Evolutionary conservation across 768 basidiomycete species (phyloP).

Genomic region (Amanita rimosa): DNA sequence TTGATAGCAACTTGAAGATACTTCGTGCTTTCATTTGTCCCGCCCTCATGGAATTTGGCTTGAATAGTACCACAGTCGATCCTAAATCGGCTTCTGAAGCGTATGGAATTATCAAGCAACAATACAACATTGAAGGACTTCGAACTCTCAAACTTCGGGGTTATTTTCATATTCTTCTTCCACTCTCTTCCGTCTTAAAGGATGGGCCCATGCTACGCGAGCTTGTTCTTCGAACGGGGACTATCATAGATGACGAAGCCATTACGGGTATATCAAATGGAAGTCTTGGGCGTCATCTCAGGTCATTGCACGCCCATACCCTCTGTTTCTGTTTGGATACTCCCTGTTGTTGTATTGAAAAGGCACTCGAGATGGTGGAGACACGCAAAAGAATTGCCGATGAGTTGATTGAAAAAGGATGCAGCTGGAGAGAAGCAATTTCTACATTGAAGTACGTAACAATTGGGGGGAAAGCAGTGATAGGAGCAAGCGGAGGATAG

Average conservation of each 20-base stretch:
- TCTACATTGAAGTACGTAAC: too few relatives aligned
- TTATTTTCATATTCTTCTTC: neutral
- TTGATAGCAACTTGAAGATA: neutral
- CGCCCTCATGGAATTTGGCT: neutral
- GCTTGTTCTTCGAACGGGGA: neutral
- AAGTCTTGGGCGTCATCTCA: neutral
- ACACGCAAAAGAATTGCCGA: neutral
- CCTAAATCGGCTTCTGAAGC: neutral
- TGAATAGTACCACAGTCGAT: neutral
- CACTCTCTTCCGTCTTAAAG: neutral
- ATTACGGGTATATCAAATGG: neutral
- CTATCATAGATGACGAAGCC: neutral
- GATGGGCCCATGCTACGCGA: neutral
- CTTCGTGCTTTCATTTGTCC: neutral
- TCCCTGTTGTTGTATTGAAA: neutral
- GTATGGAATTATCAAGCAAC: neutral
- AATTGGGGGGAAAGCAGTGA: too few relatives aligned
- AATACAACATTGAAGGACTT: neutral
- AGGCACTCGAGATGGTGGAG: neutral
- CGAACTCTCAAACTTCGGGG: neutral
- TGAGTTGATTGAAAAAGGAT: too few relatives aligned
- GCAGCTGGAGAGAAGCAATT: too few relatives aligned
- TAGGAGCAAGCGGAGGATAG: too few relatives aligned
- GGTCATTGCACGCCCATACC: neutral
- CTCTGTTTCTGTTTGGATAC: neutral